A percentile compares a stretch with the other conserved stretches of the same genome.
phyloP scores from a whole-genome alignment of 805 yeast species.

The Metschnikowia koreensis region DNA sequence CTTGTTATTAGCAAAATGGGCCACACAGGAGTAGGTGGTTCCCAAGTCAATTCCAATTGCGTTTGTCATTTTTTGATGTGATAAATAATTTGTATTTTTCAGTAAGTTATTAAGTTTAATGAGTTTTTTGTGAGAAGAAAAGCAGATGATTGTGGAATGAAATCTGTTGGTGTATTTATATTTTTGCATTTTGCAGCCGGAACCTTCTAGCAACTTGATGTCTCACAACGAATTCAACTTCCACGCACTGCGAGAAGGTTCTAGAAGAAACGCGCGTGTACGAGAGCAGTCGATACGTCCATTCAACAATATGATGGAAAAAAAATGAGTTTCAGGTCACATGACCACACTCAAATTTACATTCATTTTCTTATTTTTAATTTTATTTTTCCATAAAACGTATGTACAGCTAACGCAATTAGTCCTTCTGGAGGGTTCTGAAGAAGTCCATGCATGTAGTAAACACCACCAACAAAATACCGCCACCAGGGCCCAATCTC shows the following conservation, averaged over 20 bases:
- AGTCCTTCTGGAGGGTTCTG: slow-evolving; percentile 47
- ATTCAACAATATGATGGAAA: background rate
- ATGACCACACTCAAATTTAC: background rate
- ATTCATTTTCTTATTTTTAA: background rate
- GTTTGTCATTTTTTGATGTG: slow-evolving; percentile 15
- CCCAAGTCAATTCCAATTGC: slow-evolving; percentile 93
- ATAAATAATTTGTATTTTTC: background rate
- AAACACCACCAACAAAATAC: slow-evolving; percentile 95
- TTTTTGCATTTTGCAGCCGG: background rate
- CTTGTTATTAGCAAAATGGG: slow-evolving; percentile 62
- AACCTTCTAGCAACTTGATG: background rate
- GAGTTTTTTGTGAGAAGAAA: background rate
- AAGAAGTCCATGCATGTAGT: slow-evolving; percentile 93
- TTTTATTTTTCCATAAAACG: background rate
- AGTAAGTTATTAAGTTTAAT: too few species aligned
- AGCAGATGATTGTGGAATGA: too few species aligned
- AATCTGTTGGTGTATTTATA: background rate
- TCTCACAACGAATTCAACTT: background rate
- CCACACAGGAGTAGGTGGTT: slow-evolving; percentile 97
- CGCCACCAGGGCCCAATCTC: slow-evolving; percentile 99
- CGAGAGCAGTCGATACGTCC: background rate
- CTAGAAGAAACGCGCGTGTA: background rate
- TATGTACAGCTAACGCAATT: background rate
- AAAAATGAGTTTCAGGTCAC: background rate
- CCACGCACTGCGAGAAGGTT: background rate